Conservation (phyloP, 495 filamentous ascomycete species). For the Penicillium goetzii region DNA sequence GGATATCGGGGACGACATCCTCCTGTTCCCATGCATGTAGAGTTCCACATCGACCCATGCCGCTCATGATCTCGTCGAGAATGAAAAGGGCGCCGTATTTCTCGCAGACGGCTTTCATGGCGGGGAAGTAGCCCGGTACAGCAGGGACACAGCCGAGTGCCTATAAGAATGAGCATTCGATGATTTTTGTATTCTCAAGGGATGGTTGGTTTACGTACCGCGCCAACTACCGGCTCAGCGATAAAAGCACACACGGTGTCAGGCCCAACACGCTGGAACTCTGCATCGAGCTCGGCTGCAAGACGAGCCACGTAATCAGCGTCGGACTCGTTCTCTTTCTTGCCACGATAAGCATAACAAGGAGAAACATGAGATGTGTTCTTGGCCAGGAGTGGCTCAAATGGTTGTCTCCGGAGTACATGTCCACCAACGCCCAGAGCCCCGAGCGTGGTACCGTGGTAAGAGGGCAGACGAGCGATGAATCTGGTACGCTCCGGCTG, state of each 20-base stretch:
- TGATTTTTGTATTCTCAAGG: not conserved
- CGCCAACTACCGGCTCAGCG: constrained; percentile 70
- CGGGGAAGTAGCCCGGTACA: constrained; percentile 65
- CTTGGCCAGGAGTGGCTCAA: constrained; percentile 63
- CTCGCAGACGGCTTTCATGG: constrained; percentile 64
- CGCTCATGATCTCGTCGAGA: constrained; percentile 81
- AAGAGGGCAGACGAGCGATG: constrained; percentile 70
- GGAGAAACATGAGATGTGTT: constrained; percentile 69
- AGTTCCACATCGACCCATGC: constrained; percentile 71
- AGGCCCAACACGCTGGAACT: constrained; percentile 72
- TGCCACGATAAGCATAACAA: constrained; percentile 68
- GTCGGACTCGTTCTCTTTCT: constrained; percentile 50
- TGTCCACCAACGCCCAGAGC: constrained; percentile 68
- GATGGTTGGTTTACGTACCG: constrained; percentile 37
- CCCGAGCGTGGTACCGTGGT: constrained; percentile 76
- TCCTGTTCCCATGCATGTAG: constrained; percentile 72
- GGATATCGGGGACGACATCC: constrained; percentile 64
- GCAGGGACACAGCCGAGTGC: constrained; percentile 65
- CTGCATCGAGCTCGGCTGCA: constrained; percentile 69
- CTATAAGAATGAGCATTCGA: constrained; percentile 19
- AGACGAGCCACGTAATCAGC: constrained; percentile 60
- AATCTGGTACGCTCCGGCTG: constrained; percentile 58
- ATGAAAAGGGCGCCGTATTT: constrained; percentile 70
- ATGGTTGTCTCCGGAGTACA: constrained; percentile 62
- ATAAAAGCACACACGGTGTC: constrained; percentile 77